These are phyloP conservation scores for Salix brachista DNA, from an alignment of 345 rosid species.

Conservation along the genomic window DNA sequence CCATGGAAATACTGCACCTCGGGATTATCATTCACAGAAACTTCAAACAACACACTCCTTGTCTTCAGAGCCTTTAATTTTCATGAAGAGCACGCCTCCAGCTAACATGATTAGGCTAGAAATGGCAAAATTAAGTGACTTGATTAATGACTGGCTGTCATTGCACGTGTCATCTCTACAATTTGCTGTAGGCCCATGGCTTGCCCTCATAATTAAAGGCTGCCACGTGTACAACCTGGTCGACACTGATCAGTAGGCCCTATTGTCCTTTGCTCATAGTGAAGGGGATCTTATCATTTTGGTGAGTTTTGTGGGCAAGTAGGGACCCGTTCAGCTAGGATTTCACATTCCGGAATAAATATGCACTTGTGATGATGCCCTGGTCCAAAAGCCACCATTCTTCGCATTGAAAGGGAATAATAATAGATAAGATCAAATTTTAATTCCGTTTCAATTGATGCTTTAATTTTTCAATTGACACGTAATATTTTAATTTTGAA, in stretches of 20 bases:
- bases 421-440: no score
- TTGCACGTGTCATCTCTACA: not conserved
- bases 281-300: not conserved
- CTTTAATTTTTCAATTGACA: fast-evolving
- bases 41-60: not conserved
- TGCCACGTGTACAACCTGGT: not conserved
- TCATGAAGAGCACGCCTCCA: not conserved
- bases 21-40: not conserved
- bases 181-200: not conserved
- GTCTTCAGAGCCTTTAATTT: not conserved
- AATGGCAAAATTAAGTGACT: no score
- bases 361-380: not conserved
- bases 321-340: not conserved
- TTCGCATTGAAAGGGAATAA: not conserved
- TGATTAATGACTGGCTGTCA: not conserved
- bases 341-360: not conserved
- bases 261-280: not conserved
- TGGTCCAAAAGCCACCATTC: not conserved
- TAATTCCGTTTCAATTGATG: fast-evolving
- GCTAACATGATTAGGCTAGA: not conserved
- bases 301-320: not conserved
- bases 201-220: not conserved
- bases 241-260: not conserved
- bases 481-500: no score
- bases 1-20: not conserved